A percentile compares a stretch with the other conserved stretches of the same genome.
Conservation (phyloP, 306 rosid species). For the Mimosa bimucronata region DNA sequence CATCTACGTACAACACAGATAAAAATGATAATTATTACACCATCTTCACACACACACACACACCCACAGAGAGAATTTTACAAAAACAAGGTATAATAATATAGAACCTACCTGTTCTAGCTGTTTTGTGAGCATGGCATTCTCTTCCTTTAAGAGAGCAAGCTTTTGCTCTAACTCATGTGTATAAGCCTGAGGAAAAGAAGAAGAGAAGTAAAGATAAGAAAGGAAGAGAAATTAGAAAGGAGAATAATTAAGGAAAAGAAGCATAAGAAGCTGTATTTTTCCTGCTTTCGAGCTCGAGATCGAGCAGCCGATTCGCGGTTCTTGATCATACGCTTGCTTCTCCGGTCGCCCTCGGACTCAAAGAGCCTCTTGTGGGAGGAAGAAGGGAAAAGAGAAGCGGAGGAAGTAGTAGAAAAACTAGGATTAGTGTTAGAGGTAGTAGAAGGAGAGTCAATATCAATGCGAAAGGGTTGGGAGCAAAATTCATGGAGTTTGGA, state of each 20-base stretch:
- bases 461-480: neutral
- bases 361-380: neutral
- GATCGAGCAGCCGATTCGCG: conserved; percentile 5
- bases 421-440: neutral
- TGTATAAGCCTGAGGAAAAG: neutral
- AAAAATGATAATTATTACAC: neutral
- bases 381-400: neutral
- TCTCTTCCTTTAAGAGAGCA: neutral
- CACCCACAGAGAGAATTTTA: neutral
- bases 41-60: neutral
- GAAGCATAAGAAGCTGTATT: neutral
- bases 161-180: neutral
- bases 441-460: neutral
- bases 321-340: neutral
- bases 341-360: neutral
- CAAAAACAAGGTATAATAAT: neutral
- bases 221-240: neutral
- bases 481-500: neutral
- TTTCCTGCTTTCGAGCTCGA: neutral
- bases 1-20: neutral
- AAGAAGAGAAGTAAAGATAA: neutral
- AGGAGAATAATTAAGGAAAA: neutral
- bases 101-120: neutral
- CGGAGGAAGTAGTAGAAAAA: neutral
- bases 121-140: neutral